phyloP scores from a whole-genome alignment of 805 yeast genomes.

The Metschnikowia colocasiae region DNA sequence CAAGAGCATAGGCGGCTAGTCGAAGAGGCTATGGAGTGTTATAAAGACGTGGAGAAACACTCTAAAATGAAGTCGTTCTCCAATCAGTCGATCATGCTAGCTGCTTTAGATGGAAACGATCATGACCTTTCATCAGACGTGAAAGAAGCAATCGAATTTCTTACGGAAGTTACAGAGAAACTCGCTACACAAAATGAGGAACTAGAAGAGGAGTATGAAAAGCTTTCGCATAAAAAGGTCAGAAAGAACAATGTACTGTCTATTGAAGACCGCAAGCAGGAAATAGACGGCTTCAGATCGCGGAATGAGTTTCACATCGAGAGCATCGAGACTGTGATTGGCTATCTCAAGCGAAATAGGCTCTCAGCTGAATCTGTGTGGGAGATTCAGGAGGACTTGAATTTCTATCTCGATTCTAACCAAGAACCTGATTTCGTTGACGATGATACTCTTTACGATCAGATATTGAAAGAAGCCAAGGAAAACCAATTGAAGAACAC shows the following conservation, averaged over 20 bases:
- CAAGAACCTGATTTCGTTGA: slow-evolving; percentile 37
- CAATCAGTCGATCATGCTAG: slow-evolving; percentile 44
- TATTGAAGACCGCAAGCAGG: slow-evolving; percentile 40
- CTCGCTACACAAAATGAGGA: slow-evolving; percentile 33
- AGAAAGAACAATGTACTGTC: slow-evolving; percentile 35
- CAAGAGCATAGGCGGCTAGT: slow-evolving; percentile 38
- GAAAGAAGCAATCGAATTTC: slow-evolving; percentile 31
- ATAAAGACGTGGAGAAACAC: slow-evolving; percentile 41
- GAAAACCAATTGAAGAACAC: slow-evolving; percentile 17
- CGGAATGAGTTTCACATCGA: slow-evolving; percentile 37
- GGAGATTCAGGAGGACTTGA: slow-evolving; percentile 40
- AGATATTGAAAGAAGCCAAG: slow-evolving; percentile 28
- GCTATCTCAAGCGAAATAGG: slow-evolving; percentile 24
- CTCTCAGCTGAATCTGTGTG: slow-evolving; percentile 18
- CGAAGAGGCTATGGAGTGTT: slow-evolving; percentile 45
- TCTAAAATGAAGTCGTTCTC: slow-evolving; percentile 44
- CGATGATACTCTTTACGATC: slow-evolving; percentile 42
- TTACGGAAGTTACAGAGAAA: slow-evolving; percentile 29
- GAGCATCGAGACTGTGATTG: slow-evolving; percentile 31
- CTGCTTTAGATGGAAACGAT: slow-evolving; percentile 26
- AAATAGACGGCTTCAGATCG: slow-evolving; percentile 29
- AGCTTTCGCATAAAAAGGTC: slow-evolving; percentile 35
- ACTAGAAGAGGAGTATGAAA: slow-evolving; percentile 40
- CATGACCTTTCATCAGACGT: slow-evolving; percentile 30
- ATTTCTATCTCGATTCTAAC: slow-evolving; percentile 33